Evolutionary conservation across 1,284 basidiomycete genomes (phyloP).

Genomic region (Baeospora myosura): DNA sequence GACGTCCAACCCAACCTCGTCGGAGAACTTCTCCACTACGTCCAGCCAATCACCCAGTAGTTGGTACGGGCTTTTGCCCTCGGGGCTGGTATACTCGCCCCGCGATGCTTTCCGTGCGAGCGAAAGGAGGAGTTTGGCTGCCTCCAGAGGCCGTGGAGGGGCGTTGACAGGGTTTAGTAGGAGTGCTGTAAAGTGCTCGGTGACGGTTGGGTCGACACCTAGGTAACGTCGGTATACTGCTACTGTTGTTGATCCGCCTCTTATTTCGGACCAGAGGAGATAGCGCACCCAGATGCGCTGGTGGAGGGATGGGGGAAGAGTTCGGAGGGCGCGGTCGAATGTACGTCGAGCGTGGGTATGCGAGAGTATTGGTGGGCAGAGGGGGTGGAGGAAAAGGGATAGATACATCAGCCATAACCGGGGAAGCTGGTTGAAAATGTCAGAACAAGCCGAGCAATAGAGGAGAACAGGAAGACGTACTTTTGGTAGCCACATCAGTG

Average conservation of each 20-base stretch:
- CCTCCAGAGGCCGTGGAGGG: constrained; percentile 81
- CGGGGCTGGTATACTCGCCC: constrained; percentile 82
- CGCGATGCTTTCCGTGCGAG: constrained; percentile 78
- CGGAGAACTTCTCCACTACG: constrained; percentile 84
- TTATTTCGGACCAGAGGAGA: constrained; percentile 87
- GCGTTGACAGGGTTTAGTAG: constrained; percentile 64
- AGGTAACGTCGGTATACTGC: constrained; percentile 90
- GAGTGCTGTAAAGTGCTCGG: constrained; percentile 77
- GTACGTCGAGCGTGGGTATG: constrained; percentile 89
- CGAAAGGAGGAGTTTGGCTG: constrained; percentile 83
- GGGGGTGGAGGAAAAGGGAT: constrained; percentile 84
- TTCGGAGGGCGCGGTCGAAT: constrained; percentile 91
- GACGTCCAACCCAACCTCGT: constrained; percentile 88
- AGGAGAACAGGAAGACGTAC: constrained; percentile 37
- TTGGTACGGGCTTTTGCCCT: constrained; percentile 95
- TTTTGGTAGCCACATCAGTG: constrained; percentile 88
- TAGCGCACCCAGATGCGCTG: constrained; percentile 91
- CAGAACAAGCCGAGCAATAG: constrained; percentile 7
- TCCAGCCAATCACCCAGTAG: constrained; percentile 91
- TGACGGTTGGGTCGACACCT: constrained; percentile 75
- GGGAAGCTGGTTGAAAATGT: constrained; percentile 58
- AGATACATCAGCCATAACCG: constrained; percentile 92
- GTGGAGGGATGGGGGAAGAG: constrained; percentile 92
- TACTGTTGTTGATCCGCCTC: constrained; percentile 81
- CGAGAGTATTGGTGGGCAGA: constrained; percentile 79